phyloP scores from a whole-genome alignment of 1,139 yeast species.

The Meyerozyma elateridarum region DNA sequence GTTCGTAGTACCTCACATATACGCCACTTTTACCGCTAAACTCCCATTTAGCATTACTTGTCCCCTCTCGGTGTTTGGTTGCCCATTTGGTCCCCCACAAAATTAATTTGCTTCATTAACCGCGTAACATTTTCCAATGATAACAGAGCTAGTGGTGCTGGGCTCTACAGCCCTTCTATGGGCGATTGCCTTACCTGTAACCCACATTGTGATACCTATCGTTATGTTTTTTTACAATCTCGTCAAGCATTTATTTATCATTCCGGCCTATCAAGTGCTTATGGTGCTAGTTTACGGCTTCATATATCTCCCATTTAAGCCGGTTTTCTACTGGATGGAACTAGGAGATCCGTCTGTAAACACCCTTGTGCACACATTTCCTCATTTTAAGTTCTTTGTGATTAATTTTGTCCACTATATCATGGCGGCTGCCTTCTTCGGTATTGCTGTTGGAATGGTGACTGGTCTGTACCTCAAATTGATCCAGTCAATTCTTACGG shows the following conservation, averaged over 20 bases:
- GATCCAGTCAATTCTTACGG: slow-evolving; percentile 7
- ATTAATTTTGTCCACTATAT: slow-evolving; percentile 18
- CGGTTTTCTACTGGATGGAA: slow-evolving; percentile 15
- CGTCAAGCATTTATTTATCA: slow-evolving; percentile 10
- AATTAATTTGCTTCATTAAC: no score
- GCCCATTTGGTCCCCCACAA: no score
- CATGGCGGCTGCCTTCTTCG: slow-evolving; percentile 22
- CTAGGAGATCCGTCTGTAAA: slow-evolving; percentile 11
- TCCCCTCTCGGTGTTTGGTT: no score
- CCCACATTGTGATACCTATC: slow-evolving; percentile 1
- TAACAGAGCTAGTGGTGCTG: neutral
- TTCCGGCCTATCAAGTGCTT: slow-evolving; percentile 11
- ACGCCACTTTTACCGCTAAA: no score
- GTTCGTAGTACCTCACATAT: no score
- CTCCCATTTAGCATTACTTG: no score
- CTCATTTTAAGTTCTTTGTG: slow-evolving; percentile 15
- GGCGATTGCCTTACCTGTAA: neutral
- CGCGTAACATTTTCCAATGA: no score
- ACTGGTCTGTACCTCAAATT: slow-evolving; percentile 15
- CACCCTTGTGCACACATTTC: slow-evolving; percentile 7
- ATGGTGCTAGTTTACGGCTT: slow-evolving; percentile 16
- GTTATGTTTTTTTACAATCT: neutral
- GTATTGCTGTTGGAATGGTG: slow-evolving; percentile 17
- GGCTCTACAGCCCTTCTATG: neutral
- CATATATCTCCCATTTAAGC: slow-evolving; percentile 19